These are phyloP conservation scores for Silene conica DNA, from an alignment of 148 eudicot genomes.

Conservation along the genomic window DNA sequence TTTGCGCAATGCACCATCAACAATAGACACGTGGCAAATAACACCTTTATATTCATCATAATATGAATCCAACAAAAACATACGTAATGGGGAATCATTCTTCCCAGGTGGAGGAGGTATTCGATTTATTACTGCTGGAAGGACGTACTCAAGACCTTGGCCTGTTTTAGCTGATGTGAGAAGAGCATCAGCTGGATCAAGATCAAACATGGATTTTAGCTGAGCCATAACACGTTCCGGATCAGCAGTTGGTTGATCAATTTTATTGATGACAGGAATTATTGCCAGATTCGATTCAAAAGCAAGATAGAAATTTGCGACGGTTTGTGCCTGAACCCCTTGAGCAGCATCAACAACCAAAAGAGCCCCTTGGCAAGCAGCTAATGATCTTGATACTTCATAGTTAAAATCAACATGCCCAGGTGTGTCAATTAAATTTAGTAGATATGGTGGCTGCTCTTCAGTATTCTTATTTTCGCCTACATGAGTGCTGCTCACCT, in stretches of 20 bases:
- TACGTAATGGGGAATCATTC: constrained; percentile 52
- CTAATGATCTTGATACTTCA: constrained; percentile 97
- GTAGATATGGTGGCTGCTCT: constrained; percentile 38
- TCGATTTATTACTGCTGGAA: constrained; percentile 86
- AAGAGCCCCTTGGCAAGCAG: constrained; percentile 98
- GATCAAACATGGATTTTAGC: constrained; percentile 89
- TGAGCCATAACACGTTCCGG: constrained; percentile 89
- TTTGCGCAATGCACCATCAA: constrained; percentile 79
- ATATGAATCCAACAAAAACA: constrained; percentile 95
- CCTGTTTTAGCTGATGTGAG: constrained; percentile 97
- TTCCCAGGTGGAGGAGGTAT: constrained; percentile 93
- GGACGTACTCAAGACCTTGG: constrained; percentile 82
- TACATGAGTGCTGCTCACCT: constrained; percentile 34
- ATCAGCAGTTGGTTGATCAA: constrained; percentile 97
- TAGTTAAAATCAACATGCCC: constrained; percentile 99
- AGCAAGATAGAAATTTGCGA: constrained; percentile 95
- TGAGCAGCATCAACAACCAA: constrained; percentile 98
- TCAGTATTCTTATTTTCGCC: constrained; percentile 21
- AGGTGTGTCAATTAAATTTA: constrained; percentile 89
- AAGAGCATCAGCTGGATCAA: constrained; percentile 72
- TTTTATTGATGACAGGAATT: constrained; percentile 92
- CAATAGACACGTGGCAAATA: constrained; percentile 92
- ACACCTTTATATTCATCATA: constrained; percentile 98
- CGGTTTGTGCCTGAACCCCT: constrained; percentile 99
- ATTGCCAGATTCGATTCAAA: constrained; percentile 81